A percentile compares a stretch with the other conserved stretches of the same genome.
Conservation (phyloP, 768 basidiomycete genomes). For the Saitozyma sp. region DNA sequence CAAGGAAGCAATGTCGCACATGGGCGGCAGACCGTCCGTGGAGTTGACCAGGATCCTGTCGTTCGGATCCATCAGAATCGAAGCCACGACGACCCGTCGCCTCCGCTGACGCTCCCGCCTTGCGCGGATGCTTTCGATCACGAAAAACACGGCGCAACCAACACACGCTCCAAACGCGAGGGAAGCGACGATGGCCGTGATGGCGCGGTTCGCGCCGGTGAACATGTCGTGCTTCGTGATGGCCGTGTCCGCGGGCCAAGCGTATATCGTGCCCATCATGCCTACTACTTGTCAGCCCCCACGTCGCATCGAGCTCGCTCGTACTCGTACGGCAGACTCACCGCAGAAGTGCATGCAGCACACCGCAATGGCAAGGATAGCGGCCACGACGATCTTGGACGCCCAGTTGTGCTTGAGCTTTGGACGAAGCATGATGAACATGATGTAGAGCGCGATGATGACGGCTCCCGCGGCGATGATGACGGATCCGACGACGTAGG, state of each 20-base stretch:
- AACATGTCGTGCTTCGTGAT: constrained; percentile 25
- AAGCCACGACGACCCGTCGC: constrained; percentile 50
- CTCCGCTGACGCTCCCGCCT: constrained; percentile 33
- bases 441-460: constrained; percentile 51
- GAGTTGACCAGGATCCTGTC: constrained; percentile 51
- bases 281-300: constrained; percentile 20
- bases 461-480: constrained; percentile 52
- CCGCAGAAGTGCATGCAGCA: constrained; percentile 51
- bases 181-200: constrained; percentile 48
- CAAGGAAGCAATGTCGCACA: constrained; percentile 49
- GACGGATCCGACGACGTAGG: constrained; percentile 48
- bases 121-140: constrained; percentile 32
- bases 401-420: constrained; percentile 52
- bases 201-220: constrained; percentile 45
- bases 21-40: constrained; percentile 51
- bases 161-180: constrained; percentile 51
- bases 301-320: neutral
- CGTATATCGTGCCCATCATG: constrained; percentile 47
- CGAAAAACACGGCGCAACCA: constrained; percentile 44
- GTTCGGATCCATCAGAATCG: constrained; percentile 47
- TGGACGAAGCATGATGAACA: constrained; percentile 54
- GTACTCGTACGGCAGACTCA: constrained; percentile 19
- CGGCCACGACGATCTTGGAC: constrained; percentile 44
- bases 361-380: constrained; percentile 49
- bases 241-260: constrained; percentile 26